phyloP scores from a whole-genome alignment of 2,329 filamentous ascomycete genomes.

The Epichloe typhina region DNA sequence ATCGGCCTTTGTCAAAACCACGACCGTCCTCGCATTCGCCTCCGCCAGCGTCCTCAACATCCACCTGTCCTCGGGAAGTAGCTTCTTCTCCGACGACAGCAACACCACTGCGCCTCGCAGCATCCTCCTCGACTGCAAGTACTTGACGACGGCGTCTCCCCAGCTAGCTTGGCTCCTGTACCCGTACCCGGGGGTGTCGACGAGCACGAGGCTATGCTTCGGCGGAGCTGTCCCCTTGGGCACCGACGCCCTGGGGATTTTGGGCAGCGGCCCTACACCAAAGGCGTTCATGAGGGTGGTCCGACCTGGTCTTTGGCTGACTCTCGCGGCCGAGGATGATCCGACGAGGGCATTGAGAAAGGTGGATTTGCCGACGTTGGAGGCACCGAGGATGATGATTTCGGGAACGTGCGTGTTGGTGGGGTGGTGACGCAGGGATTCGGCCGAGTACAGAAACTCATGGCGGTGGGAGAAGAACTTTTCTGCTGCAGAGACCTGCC shows the following conservation, averaged over 20 bases:
- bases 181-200: slow-evolving; percentile 38
- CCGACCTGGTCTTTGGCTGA: slow-evolving; percentile 36
- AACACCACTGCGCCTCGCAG: slow-evolving; percentile 40
- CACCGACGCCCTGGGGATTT: slow-evolving; percentile 14
- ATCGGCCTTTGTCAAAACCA: slow-evolving; percentile 45
- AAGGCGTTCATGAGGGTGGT: slow-evolving; percentile 44
- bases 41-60: slow-evolving; percentile 33
- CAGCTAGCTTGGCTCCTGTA: slow-evolving; percentile 32
- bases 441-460: slow-evolving; percentile 37
- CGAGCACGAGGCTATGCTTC: slow-evolving; percentile 32
- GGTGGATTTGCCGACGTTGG: slow-evolving; percentile 81
- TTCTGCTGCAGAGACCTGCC: slow-evolving; percentile 15
- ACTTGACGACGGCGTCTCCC: slow-evolving; percentile 39
- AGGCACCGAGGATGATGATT: slow-evolving; percentile 71
- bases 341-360: slow-evolving; percentile 73
- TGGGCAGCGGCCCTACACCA: slow-evolving; percentile 33
- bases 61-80: slow-evolving; percentile 34
- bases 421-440: slow-evolving; percentile 33
- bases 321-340: slow-evolving; percentile 28
- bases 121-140: slow-evolving; percentile 31
- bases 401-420: slow-evolving; percentile 41
- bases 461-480: slow-evolving; percentile 20
- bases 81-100: slow-evolving; percentile 37
- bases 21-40: slow-evolving; percentile 29
- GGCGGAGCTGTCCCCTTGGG: slow-evolving; percentile 27